These are phyloP conservation scores for Choiromyces venosus DNA, from an alignment of 495 filamentous ascomycete genomes.

Conservation along the genomic window DNA sequence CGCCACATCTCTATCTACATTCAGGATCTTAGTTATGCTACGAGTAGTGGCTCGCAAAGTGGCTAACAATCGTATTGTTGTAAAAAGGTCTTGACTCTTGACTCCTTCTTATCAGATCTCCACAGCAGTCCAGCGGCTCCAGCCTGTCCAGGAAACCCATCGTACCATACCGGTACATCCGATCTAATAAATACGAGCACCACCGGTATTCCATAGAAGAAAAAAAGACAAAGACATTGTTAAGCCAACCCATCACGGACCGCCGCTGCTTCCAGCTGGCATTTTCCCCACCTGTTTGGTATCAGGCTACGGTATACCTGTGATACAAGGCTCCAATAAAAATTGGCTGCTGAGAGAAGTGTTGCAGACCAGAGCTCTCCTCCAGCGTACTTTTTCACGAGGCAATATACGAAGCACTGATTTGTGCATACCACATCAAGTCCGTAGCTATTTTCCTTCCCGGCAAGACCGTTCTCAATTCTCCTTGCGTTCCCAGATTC, in stretches of 20 bases:
- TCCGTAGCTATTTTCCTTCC: slow-evolving; percentile 6
- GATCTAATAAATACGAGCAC: background rate
- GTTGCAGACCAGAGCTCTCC: background rate
- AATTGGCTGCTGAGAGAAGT: background rate
- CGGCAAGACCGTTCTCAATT: slow-evolving; percentile 36
- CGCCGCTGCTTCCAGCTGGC: background rate
- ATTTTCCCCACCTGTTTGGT: background rate
- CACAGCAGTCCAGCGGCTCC: too few species aligned
- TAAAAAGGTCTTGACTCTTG: background rate
- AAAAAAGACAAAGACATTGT: background rate
- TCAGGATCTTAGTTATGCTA: background rate
- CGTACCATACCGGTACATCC: too few species aligned
- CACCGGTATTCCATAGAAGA: background rate
- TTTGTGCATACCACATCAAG: background rate
- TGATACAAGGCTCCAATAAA: background rate
- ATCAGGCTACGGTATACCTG: slow-evolving; percentile 1
- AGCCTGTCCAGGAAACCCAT: too few species aligned
- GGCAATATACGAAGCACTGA: background rate
- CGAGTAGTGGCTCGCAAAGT: background rate
- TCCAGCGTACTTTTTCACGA: background rate
- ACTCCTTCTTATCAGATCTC: background rate
- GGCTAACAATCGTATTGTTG: background rate
- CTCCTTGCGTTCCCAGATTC: slow-evolving; percentile 38
- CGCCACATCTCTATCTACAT: background rate
- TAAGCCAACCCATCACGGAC: background rate